Percentiles rank a stretch among this genome's conserved stretches.
Evolutionary conservation across 1,139 yeast genomes (phyloP).

Genomic region (Debaryomyces sp.): DNA sequence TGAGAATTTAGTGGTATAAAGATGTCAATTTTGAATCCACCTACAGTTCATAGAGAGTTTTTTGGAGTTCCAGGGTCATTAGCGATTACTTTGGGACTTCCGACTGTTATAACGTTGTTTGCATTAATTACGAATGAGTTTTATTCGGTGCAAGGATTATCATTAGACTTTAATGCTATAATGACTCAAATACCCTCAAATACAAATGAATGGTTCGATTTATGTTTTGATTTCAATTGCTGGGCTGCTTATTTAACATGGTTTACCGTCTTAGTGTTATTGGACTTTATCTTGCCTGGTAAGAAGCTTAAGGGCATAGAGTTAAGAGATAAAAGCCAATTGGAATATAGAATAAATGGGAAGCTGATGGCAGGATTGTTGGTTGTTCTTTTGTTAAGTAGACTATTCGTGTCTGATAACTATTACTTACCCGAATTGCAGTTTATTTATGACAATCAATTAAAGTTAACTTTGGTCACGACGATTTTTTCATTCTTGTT

Average conservation of each 20-base stretch:
- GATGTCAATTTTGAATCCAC: constrained; percentile 59
- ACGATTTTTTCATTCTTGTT: constrained; percentile 64
- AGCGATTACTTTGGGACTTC: constrained; percentile 67
- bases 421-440: constrained; percentile 73
- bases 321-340: constrained; percentile 72
- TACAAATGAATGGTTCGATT: constrained; percentile 26
- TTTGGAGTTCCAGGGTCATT: constrained; percentile 76
- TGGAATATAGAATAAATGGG: constrained; percentile 85
- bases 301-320: constrained; percentile 62
- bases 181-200: constrained; percentile 26
- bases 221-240: constrained; percentile 43
- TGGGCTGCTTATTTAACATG: constrained; percentile 74
- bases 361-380: constrained; percentile 54
- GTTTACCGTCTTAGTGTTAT: constrained; percentile 64
- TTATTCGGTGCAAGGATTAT: constrained; percentile 54
- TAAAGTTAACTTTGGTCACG: constrained; percentile 66
- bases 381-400: constrained; percentile 45
- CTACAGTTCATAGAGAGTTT: constrained; percentile 72
- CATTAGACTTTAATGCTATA: constrained; percentile 43
- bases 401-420: constrained; percentile 54
- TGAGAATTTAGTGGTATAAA: not conserved
- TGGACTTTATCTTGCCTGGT: constrained; percentile 80
- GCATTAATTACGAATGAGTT: constrained; percentile 59
- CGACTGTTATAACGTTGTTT: constrained; percentile 59
- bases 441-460: constrained; percentile 68